Evolutionary conservation across 441 rosid species (phyloP), one percentile per base, ranked within the genome.

Genomic region (Syzygium malaccense): DNA sequence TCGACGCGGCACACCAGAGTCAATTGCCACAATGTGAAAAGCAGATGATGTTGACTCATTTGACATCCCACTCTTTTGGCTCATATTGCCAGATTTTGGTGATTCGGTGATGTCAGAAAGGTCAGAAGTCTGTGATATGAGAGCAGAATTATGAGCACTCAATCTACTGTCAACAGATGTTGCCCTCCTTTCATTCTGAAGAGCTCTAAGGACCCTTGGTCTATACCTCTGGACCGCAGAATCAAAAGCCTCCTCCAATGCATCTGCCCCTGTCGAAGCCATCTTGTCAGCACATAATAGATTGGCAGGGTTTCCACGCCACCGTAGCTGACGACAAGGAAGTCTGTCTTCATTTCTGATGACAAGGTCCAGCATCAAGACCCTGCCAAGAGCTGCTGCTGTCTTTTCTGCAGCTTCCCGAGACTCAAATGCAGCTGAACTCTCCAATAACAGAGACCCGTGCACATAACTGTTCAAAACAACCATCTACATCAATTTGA

Each of bases 271-370:
- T 86, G 91, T 86, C 66, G 96, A 92, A 64, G 91, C 53, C 89
- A 91, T 86, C 90, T 95, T 95, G 84, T 98, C 99, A n/a, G 99
- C 95, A 92, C 95, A 90, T 92, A 98, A 92, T 83, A 98, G 91
- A 93, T 98, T 98, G 89, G 99, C 97, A 23, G 99, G 93, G 95
- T 98, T 98, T 85, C 99, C 99, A 78, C 99, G 99, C 99, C 99
- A 98, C 90, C 98, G 92, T 86, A 98, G 96, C 88, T 97, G 94
- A 87, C 95, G 99, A 91, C 99, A 98, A 90, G 98, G 98, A 88
- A 98, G 93, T 87, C 99, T 94, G 92, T 98, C 99, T 92, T 98
- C 99, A 87, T 98, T 98, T 92, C 99, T 94, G 89, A 97, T 96
- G 87, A 98, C 95, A 91, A 98, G 98, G 93, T 98, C 99, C 94